Conservation (phyloP, 1,284 basidiomycete genomes). For the Microbotryum saponariae region DNA sequence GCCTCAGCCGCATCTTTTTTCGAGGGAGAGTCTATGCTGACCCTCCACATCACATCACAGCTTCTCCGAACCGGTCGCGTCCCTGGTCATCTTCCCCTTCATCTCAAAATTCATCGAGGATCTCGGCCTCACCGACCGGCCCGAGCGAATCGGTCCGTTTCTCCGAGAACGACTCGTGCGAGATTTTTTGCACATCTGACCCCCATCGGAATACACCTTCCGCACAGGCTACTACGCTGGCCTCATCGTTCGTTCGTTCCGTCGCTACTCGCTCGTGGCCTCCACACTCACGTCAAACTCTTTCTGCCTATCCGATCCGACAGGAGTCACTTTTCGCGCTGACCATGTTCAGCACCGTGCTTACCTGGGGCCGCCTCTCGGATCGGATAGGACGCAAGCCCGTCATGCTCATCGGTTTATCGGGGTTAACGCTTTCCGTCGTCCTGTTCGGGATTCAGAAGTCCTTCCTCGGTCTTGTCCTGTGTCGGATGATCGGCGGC, state of each 20-base stretch:
- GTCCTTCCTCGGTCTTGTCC: slow-evolving; percentile 39
- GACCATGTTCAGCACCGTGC: slow-evolving; percentile 33
- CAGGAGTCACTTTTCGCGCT: slow-evolving; percentile 40
- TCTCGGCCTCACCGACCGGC: slow-evolving; percentile 42
- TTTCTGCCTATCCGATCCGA: not conserved
- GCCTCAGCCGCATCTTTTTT: too few relatives aligned
- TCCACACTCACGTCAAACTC: not conserved
- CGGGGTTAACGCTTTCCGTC: slow-evolving; percentile 40
- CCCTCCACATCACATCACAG: too few relatives aligned
- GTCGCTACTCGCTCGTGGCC: not conserved
- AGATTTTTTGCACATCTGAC: not conserved
- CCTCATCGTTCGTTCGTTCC: slow-evolving; percentile 30
- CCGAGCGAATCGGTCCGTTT: slow-evolving; percentile 26
- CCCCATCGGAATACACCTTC: not conserved
- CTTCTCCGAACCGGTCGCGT: slow-evolving; percentile 30
- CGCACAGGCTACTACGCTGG: slow-evolving; percentile 41
- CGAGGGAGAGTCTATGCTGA: too few relatives aligned
- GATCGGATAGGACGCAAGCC: slow-evolving; percentile 43
- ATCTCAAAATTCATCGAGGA: slow-evolving; percentile 41
- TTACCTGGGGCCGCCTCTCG: slow-evolving; percentile 41
- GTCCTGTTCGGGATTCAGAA: slow-evolving; percentile 41
- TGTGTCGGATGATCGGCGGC: slow-evolving; percentile 36
- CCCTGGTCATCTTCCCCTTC: slow-evolving; percentile 46
- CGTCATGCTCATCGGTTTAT: slow-evolving; percentile 41
- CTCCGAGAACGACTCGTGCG: not conserved